phyloP scores from a whole-genome alignment of 352 stramenopile species.

The Albugo candida region DNA sequence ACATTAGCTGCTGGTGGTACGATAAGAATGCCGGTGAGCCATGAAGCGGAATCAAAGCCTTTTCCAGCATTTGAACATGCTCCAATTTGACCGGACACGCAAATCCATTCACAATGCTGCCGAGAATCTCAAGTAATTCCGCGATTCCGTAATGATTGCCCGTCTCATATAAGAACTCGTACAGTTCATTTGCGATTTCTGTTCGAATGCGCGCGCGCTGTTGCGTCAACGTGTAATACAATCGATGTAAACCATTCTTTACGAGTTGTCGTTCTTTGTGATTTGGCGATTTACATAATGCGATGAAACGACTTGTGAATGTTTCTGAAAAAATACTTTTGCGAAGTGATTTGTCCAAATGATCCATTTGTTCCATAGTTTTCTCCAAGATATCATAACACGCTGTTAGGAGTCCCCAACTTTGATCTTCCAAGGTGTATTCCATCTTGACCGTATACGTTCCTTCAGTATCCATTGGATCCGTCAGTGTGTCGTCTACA shows the following conservation, averaged over 20 bases:
- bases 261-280: slow-evolving; percentile 74
- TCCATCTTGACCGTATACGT: slow-evolving; percentile 37
- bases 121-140: slow-evolving; percentile 73
- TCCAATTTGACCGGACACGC: slow-evolving; percentile 78
- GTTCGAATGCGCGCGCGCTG: slow-evolving; percentile 71
- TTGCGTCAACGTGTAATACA: slow-evolving; percentile 84
- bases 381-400: slow-evolving; percentile 71
- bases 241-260: slow-evolving; percentile 66
- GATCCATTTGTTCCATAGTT: slow-evolving; percentile 77
- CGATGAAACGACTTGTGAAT: slow-evolving; percentile 61
- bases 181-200: slow-evolving; percentile 76
- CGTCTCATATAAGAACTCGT: slow-evolving; percentile 86
- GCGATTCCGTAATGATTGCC: slow-evolving; percentile 76
- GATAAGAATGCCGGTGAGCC: slow-evolving; percentile 69
- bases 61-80: slow-evolving; percentile 69
- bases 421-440: slow-evolving; percentile 64
- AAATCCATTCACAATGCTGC: slow-evolving; percentile 81
- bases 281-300: slow-evolving; percentile 71
- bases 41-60: slow-evolving; percentile 70
- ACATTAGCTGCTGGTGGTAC: slow-evolving; percentile 76
- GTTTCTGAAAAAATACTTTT: slow-evolving; percentile 77
- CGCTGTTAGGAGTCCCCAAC: slow-evolving; percentile 58
- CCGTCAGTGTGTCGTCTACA: slow-evolving; percentile 36
- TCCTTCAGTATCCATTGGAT: slow-evolving; percentile 22
- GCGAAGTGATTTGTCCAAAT: slow-evolving; percentile 70